These are phyloP conservation scores for Cyanodermella asteris DNA, from an alignment of 2,329 filamentous ascomycete species.

Conservation along the genomic window DNA sequence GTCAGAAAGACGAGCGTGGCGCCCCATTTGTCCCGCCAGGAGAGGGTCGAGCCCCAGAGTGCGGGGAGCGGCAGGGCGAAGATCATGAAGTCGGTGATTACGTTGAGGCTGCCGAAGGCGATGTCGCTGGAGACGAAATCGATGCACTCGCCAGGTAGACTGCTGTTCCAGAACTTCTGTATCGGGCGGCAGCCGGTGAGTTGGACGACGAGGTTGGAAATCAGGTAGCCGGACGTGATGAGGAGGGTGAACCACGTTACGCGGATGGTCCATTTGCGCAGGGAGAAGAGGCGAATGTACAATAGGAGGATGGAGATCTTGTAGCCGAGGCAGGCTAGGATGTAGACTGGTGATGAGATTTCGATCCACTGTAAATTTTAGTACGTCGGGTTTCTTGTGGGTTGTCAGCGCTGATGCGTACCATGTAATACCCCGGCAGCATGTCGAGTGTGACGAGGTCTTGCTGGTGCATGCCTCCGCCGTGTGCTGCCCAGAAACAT, in stretches of 20 bases:
- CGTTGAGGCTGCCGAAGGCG: slow-evolving; percentile 9
- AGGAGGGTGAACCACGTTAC: slow-evolving; percentile 8
- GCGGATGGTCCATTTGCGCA: slow-evolving; percentile 5
- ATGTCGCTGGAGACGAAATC: slow-evolving; percentile 6
- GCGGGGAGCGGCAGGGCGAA: slow-evolving; percentile 9
- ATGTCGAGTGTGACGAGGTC: background rate
- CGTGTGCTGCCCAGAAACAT: slow-evolving; percentile 1
- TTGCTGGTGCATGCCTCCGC: background rate
- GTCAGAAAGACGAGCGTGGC: slow-evolving; percentile 6
- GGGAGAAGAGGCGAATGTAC: slow-evolving; percentile 6
- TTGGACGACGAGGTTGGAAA: slow-evolving; percentile 9
- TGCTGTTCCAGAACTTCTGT: slow-evolving; percentile 9
- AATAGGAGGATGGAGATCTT: slow-evolving; percentile 7
- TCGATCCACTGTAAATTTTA: slow-evolving; percentile 5
- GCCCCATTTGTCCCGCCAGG: slow-evolving; percentile 5
- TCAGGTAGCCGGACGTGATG: slow-evolving; percentile 8
- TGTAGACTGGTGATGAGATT: slow-evolving; percentile 4
- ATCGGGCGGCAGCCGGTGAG: slow-evolving; percentile 10
- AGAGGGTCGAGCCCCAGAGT: slow-evolving; percentile 6
- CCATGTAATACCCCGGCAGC: slow-evolving; percentile 1
- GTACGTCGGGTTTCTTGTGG: slow-evolving; percentile 1
- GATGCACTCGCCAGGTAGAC: slow-evolving; percentile 9
- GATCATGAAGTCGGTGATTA: slow-evolving; percentile 10
- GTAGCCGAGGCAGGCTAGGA: slow-evolving; percentile 4
- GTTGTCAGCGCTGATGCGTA: slow-evolving; percentile 1